A percentile compares a stretch with the other conserved stretches of the same genome.
phyloP scores from a whole-genome alignment of 2,329 filamentous ascomycete species.

The Pseudocercospora cruenta region DNA sequence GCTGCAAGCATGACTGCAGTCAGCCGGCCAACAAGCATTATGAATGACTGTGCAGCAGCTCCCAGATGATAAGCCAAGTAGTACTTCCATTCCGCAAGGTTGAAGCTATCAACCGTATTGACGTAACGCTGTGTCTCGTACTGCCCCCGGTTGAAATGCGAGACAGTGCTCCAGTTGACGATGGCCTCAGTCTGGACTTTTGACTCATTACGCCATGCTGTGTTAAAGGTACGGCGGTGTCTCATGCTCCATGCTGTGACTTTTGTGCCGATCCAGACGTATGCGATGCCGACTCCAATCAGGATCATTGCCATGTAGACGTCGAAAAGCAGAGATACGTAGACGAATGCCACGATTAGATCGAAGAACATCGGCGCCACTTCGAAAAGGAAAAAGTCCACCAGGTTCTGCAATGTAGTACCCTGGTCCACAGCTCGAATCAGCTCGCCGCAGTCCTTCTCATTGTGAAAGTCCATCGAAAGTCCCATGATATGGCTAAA shows the following conservation, averaged over 20 bases:
- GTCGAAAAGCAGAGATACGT: constrained; percentile 66
- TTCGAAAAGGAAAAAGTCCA: constrained; percentile 64
- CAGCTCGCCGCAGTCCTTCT: constrained; percentile 66
- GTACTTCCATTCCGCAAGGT: constrained; percentile 35
- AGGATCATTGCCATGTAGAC: constrained; percentile 60
- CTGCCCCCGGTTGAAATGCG: constrained; percentile 60
- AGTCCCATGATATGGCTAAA: constrained; percentile 71
- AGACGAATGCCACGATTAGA: constrained; percentile 62
- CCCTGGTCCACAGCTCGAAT: constrained; percentile 68
- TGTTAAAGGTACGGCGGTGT: constrained; percentile 35
- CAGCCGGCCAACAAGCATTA: constrained; percentile 55
- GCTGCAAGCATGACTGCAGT: constrained; percentile 57
- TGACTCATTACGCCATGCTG: constrained; percentile 51
- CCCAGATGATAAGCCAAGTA: constrained; percentile 38
- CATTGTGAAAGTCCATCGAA: constrained; percentile 71
- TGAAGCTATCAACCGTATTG: constrained; percentile 43
- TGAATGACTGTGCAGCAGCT: constrained; percentile 48
- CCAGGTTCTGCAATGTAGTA: constrained; percentile 60
- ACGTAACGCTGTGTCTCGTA: constrained; percentile 59
- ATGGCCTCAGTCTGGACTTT: constrained; percentile 62
- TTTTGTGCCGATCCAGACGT: constrained; percentile 56
- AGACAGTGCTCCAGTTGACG: constrained; percentile 63
- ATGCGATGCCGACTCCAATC: constrained; percentile 52
- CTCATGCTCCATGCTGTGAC: constrained; percentile 46
- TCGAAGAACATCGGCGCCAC: constrained; percentile 66